phyloP scores from a whole-genome alignment of 352 stramenopile genomes.

The Albugo laibachii region DNA sequence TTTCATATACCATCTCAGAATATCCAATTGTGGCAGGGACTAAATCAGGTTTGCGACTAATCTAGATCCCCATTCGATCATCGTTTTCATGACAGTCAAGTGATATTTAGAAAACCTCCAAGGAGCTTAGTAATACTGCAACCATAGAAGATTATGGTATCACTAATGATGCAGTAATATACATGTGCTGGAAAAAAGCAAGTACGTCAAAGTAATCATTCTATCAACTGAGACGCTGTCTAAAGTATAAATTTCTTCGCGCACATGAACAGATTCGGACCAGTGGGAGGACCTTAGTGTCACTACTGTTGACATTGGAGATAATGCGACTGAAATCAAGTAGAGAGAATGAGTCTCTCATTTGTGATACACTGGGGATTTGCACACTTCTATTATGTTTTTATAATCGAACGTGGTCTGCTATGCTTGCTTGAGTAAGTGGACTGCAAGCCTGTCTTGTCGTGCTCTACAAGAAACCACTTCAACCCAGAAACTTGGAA shows the following conservation, averaged over 20 bases:
- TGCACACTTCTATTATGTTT: too few species aligned
- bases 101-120: conserved; percentile 25
- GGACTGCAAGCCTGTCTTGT: too few species aligned
- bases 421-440: too few species aligned
- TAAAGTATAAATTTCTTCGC: not conserved
- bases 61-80: not conserved
- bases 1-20: conserved; percentile 31
- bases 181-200: conserved; percentile 81
- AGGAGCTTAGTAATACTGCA: conserved; percentile 57
- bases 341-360: conserved; percentile 11
- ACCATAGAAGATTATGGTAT: conserved; percentile 69
- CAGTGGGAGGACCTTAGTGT: conserved; percentile 65
- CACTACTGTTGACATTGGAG: conserved; percentile 25
- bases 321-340: not conserved
- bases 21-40: conserved; percentile 52
- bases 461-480: too few species aligned
- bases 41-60: conserved; percentile 22
- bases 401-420: too few species aligned
- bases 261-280: conserved; percentile 26
- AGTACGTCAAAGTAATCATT: conserved; percentile 15
- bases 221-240: not conserved
- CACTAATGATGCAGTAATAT: conserved; percentile 64
- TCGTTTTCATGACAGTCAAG: not conserved
- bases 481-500: too few species aligned
- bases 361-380: too few species aligned